phyloP scores from a whole-genome alignment of 1,284 basidiomycete species.

The Irpex sp. region DNA sequence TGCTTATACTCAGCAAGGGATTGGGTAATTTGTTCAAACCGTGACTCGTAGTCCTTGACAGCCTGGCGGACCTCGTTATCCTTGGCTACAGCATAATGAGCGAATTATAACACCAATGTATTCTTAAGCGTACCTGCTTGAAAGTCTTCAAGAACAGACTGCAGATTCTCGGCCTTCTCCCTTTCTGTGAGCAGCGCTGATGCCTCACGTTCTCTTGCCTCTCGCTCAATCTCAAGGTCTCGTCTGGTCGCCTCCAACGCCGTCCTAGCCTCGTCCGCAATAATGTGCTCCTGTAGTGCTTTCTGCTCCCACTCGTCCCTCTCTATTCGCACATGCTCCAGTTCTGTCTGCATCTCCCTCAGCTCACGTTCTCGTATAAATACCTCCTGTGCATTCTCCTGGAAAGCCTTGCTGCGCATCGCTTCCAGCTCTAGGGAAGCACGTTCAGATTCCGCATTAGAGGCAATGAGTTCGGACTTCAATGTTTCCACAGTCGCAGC shows the following conservation, averaged over 20 bases:
- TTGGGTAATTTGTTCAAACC: constrained; percentile 75
- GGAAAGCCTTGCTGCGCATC: constrained; percentile 68
- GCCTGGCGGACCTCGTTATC: constrained; percentile 84
- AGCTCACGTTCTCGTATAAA: constrained; percentile 84
- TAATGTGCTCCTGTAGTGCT: constrained; percentile 79
- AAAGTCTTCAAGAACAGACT: constrained; percentile 95
- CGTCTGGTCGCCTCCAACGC: constrained; percentile 67
- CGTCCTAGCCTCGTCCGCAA: constrained; percentile 74
- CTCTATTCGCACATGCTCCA: constrained; percentile 88
- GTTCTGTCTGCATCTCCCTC: constrained; percentile 82
- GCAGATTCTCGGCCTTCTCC: constrained; percentile 86
- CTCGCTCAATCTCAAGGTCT: constrained; percentile 74
- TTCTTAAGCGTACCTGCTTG: constrained; percentile 75
- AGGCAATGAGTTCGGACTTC: constrained; percentile 79
- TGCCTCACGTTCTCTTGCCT: constrained; percentile 60
- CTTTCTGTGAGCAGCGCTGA: constrained; percentile 74
- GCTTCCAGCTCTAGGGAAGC: constrained; percentile 75
- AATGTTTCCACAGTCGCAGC: constrained; percentile 76
- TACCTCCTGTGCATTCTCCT: constrained; percentile 76
- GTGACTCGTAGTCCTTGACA: constrained; percentile 84
- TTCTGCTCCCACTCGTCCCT: constrained; percentile 90
- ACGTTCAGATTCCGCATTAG: constrained; percentile 79
- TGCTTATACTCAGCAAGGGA: constrained; percentile 89
- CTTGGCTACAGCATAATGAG: constrained; percentile 57
- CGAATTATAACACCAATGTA: constrained; percentile 5